Evolutionary conservation across 768 basidiomycete species (phyloP).

Genomic region (Leucocoprinus sp.): DNA sequence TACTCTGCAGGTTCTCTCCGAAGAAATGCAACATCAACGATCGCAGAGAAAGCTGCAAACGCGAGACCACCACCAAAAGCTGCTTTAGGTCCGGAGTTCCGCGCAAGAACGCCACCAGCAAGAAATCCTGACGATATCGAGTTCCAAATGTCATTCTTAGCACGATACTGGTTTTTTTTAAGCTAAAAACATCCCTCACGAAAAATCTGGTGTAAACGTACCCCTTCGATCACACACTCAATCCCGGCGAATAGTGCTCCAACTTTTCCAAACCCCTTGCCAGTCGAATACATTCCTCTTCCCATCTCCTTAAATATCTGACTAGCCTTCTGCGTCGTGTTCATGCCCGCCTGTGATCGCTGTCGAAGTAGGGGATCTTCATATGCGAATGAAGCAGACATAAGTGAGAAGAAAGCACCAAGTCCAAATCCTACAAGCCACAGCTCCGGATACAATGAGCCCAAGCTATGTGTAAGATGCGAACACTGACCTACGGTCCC

Average conservation of each 20-base stretch:
- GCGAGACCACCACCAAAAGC: constrained; percentile 83
- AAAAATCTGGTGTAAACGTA: constrained; percentile 32
- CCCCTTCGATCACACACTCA: constrained; percentile 93
- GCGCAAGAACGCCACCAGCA: constrained; percentile 81
- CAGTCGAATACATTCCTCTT: constrained; percentile 79
- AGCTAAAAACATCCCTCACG: not conserved
- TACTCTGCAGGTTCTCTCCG: constrained; percentile 73
- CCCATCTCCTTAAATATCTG: constrained; percentile 94
- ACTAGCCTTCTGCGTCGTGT: constrained; percentile 68
- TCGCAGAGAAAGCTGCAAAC: constrained; percentile 90
- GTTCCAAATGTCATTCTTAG: constrained; percentile 92
- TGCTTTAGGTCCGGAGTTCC: constrained; percentile 80
- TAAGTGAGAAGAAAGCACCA: constrained; percentile 92
- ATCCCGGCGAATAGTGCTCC: constrained; percentile 91
- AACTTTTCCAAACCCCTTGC: constrained; percentile 91
- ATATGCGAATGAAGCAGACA: constrained; percentile 92
- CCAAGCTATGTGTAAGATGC: constrained; percentile 1
- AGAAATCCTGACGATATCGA: constrained; percentile 82
- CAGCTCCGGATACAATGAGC: not conserved
- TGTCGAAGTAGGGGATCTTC: constrained; percentile 83
- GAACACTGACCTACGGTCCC: constrained; percentile 68
- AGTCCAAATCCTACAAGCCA: constrained; percentile 67
- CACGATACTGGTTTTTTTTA: constrained; percentile 64
- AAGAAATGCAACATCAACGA: constrained; percentile 73
- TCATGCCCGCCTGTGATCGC: constrained; percentile 46